A percentile compares a stretch with the other conserved stretches of the same genome.
phyloP scores from a whole-genome alignment of 148 eudicot genomes.

The Heliamphora exappendiculata region DNA sequence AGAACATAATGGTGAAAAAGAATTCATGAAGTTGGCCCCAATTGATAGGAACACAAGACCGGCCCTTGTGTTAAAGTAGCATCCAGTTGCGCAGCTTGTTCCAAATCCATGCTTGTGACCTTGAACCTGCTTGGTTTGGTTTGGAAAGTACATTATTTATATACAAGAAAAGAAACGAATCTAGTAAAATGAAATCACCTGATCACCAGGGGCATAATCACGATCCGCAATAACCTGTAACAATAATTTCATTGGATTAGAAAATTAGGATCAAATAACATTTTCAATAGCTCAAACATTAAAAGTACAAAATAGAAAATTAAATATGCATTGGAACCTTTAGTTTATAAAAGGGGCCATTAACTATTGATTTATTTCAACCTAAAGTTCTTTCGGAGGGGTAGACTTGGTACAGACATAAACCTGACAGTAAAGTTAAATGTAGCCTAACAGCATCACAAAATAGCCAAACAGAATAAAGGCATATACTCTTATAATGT shows the following conservation, averaged over 20 bases:
- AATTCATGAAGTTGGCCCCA: too few species aligned
- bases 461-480: too few species aligned
- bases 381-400: neutral
- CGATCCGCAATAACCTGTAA: slow-evolving; percentile 80
- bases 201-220: slow-evolving; percentile 63
- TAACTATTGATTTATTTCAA: neutral
- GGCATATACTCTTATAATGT: neutral
- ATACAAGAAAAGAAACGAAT: neutral
- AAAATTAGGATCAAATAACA: neutral
- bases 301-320: neutral
- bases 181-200: slow-evolving; percentile 30
- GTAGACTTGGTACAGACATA: neutral
- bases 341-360: neutral
- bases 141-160: neutral
- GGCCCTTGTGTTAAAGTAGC: too few species aligned
- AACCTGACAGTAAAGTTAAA: too few species aligned
- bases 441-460: too few species aligned
- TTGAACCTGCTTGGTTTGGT: too few species aligned
- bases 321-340: neutral
- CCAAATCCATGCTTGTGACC: too few species aligned
- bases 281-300: neutral
- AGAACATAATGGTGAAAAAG: too few species aligned
- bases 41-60: too few species aligned
- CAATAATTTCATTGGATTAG: neutral
- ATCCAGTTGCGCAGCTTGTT: too few species aligned